Evolutionary conservation across 2,329 filamentous ascomycete species (phyloP), one percentile per base, ranked within the genome.

Genomic region (Piedraia hortae): DNA sequence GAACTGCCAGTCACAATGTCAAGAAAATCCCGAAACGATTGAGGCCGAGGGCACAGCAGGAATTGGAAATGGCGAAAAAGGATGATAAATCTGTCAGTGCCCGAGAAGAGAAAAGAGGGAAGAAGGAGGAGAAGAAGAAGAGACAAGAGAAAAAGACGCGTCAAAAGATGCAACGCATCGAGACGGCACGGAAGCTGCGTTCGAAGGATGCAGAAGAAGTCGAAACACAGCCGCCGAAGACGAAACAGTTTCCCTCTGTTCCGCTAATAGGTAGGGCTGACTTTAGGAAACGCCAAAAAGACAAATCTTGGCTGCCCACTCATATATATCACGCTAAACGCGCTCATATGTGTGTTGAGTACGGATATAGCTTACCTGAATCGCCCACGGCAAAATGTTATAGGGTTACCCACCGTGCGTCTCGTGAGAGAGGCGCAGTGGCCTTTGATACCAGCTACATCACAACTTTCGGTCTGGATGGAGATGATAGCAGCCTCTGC

Each of bases 401-500:
- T 41, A 57, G 85, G 22, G 64, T 75, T 20, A 85, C 75, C 0
- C 78, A 93, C 49, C 64, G 80, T 31, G 69, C 75, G 11, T 62
- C 66, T 23, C 65, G 66, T 13, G 57, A 68, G 23, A 62, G 68
- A 31, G 80, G 85, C 4, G 70, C 70, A 11, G 54, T 93, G 19
- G 67, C 67, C 1, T 93, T 82, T 78, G 85, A 97, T 45, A 74
- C 65, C 53, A 93, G 80, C 42, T 97, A 91, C 41, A 71, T 85
- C 51, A 73, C 74, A 33, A 90, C 77, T 1, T 70, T 93, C 31
- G 59, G 68, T 8, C 41, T 93, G 3, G 66, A 69, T 32, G 85
- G 80, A 0, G 48, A 53, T 8, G 50, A 61, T 18, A 44, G 50
- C 14, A 67, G 66, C 23, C 48, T 90, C 18, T 52, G 65, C 24